Evolutionary conservation across 345 rosid genomes (phyloP), one percentile per base, ranked within the genome.

Genomic region (Citropsis articulata): DNA sequence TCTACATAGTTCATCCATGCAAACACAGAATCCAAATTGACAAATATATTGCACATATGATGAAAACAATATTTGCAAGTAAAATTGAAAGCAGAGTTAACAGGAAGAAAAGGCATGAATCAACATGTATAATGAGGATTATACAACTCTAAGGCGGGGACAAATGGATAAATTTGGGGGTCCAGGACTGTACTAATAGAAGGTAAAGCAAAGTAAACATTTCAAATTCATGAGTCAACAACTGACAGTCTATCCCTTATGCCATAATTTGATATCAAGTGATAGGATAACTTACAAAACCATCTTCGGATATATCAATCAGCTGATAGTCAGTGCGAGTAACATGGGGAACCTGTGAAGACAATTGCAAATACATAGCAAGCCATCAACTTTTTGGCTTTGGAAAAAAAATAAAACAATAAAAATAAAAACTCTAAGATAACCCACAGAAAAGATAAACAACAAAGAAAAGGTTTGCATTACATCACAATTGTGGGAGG

Each of bases 401-500:
- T 45, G 14, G 14, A 3, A 4, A 13, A 45, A 13, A 38, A 22
- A 71, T n/a, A 22, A 0, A 9, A 6, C 7, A 8, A 38, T 9
- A 40, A 40, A 40, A 40, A 40, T 38, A 40, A 9, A 5, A 19
- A 48, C 5, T 19, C 35, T 2, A 27, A 21, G 7, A 3, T 18
- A 42, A 66, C 71, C 42, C 8, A 59, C 24, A 31, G 18, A 71
- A 66, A 36, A 25, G 18, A 7, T n/a, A 9, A n/a, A 68, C 45
- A 40, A n/a, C 2, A 35, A 18, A 42, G 28, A 40, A 68, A n/a
- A 7, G 22, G 56, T 75, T 30, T 42, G 30, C 8, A 68, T 75
- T 88, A 91, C 95, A 77, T 91, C 95, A 86, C 91, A 88, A 77
- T 90, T 91, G 84, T 91, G 93, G 80, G 93, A 91, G 0, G 92